phyloP scores from a whole-genome alignment of 1,284 basidiomycete genomes.

The Irpex sp. region DNA sequence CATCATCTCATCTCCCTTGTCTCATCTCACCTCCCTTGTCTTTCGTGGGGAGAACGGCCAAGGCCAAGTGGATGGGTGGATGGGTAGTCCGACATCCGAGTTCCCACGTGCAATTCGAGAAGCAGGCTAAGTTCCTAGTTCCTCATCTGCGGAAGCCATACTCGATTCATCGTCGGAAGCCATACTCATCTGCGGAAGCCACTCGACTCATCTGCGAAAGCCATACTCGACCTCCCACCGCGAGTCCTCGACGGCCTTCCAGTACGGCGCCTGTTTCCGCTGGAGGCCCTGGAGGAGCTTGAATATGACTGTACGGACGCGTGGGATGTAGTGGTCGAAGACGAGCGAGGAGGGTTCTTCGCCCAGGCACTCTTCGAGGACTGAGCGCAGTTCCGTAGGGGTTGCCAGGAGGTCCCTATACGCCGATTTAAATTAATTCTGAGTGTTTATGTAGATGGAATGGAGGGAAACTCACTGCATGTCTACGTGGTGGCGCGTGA shows the following conservation, averaged over 20 bases:
- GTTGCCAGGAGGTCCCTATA: conserved; percentile 79
- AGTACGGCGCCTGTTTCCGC: conserved; percentile 72
- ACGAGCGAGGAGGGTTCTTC: conserved; percentile 74
- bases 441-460: conserved; percentile 1
- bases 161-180: no score
- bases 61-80: no score
- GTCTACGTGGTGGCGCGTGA: conserved; percentile 73
- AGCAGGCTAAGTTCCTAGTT: no score
- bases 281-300: conserved; percentile 81
- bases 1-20: no score
- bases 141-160: no score
- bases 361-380: conserved; percentile 83
- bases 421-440: conserved; percentile 1
- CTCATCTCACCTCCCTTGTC: no score
- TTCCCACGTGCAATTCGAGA: no score
- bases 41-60: no score
- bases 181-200: no score
- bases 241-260: conserved; percentile 20
- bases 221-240: background rate
- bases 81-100: no score
- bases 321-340: conserved; percentile 74
- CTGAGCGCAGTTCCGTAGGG: conserved; percentile 73
- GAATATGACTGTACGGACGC: conserved; percentile 76
- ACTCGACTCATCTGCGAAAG: background rate
- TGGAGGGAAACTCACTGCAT: conserved; percentile 54